Evolutionary conservation across 169 alveolate genomes (phyloP).

Genomic region (Plasmodium cynomolgi): DNA sequence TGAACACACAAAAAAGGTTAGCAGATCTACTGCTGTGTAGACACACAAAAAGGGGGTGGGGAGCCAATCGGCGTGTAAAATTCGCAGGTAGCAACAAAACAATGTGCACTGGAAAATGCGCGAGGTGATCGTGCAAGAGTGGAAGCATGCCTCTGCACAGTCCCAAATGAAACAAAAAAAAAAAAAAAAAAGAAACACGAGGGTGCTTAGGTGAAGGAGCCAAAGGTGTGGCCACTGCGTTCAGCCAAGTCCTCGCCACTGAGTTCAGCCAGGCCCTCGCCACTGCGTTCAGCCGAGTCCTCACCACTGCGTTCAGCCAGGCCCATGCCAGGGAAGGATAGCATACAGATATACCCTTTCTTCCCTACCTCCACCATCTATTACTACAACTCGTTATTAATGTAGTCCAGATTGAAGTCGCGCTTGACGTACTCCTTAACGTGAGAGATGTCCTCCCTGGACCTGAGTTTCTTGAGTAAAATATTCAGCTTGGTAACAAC

Average conservation of each 20-base stretch:
- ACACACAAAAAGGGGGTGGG: background rate
- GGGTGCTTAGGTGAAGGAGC: background rate
- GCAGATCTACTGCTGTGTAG: background rate
- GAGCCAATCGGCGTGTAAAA: background rate
- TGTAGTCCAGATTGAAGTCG: constrained; percentile 17
- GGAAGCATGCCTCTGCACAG: background rate
- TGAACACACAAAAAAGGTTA: background rate
- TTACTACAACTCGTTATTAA: constrained; percentile 18
- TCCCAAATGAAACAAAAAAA: background rate
- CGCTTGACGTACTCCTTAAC: constrained; percentile 18
- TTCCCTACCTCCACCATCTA: background rate
- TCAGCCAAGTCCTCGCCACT: background rate
- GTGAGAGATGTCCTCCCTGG: constrained; percentile 50
- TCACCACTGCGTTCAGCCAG: background rate
- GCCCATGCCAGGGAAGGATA: background rate
- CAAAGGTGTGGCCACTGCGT: background rate
- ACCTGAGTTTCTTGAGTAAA: constrained; percentile 49
- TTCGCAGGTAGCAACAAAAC: background rate
- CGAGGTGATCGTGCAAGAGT: background rate
- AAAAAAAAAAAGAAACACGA: background rate
- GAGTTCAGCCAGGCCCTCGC: no score
- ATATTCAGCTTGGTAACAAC: constrained; percentile 44
- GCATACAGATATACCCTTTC: background rate
- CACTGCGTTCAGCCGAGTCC: background rate
- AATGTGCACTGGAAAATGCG: background rate